Percentiles rank a stretch among this genome's conserved stretches.
phyloP scores from a whole-genome alignment of 148 eudicot species.

The Cornus florida region DNA sequence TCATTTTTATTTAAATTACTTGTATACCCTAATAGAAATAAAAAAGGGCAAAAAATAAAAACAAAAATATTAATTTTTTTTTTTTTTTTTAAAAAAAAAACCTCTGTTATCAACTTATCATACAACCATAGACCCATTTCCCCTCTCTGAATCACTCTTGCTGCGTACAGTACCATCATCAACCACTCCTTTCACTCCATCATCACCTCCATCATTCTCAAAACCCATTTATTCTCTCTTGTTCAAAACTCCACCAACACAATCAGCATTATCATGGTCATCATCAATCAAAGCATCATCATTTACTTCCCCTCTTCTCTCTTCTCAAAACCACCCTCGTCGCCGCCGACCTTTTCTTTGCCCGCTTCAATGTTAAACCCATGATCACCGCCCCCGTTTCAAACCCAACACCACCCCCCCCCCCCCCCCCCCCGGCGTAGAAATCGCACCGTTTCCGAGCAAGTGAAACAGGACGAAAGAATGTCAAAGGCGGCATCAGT shows the following conservation, averaged over 20 bases:
- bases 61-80: too few species aligned
- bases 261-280: too few species aligned
- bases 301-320: constrained; percentile 21
- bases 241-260: constrained; percentile 20
- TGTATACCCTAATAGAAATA: too few species aligned
- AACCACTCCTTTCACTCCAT: constrained; percentile 22
- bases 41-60: too few species aligned
- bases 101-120: too few species aligned
- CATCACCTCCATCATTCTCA: constrained; percentile 29
- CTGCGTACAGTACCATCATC: constrained; percentile 27
- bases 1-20: too few species aligned
- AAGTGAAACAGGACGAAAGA: constrained; percentile 11
- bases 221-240: constrained; percentile 38
- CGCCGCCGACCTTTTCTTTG: constrained; percentile 53
- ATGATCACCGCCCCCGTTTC: constrained; percentile 28
- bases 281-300: constrained; percentile 14
- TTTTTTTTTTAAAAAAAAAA: too few species aligned
- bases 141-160: constrained; percentile 17
- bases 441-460: constrained; percentile 20
- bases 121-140: too few species aligned
- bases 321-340: constrained; percentile 48
- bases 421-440: constrained; percentile 12
- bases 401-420: too few species aligned
- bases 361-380: constrained; percentile 33
- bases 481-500: too few species aligned